Evolutionary conservation across 768 basidiomycete species (phyloP), one percentile per base, ranked within the genome.

Genomic region (Tulasnella calospora): DNA sequence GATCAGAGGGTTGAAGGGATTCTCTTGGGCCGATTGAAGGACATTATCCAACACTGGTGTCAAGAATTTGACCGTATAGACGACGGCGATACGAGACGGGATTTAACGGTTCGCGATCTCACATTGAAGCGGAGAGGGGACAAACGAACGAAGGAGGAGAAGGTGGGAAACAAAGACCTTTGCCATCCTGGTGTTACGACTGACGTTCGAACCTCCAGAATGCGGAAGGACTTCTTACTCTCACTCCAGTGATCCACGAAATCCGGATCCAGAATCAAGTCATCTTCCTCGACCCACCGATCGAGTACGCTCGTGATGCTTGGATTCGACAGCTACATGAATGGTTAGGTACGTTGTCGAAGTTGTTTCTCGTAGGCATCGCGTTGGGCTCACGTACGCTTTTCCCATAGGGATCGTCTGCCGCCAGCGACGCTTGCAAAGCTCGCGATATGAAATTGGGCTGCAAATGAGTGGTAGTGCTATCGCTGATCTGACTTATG

Each of bases 221-320:
- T 83, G 81, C 91, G 82, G 94, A 95, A 82, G 89, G 89, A 19
- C 88, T 89, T 79, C 90, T 96, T 88, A 87, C 88, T 1, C 84
- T 98, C 80, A 92, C 93, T 81, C 94, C 95, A 0, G 92, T 98
- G 78, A 88, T 97, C 9, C 96, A 99, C 84, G 97, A 99, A 84
- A 94, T 99, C 80, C 90, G 96, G 85, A 98, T 99, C 88, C 94
- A 96, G 83, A 98, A 99, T 83, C 98, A 99, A 83, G 95, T 98
- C 80, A 98, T 99, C 84, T 99, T 98, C 86, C 88, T 99, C 74
- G 97, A 99, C 83, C 98, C 98, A 36, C 98, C 98, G 79, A 94
- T 98, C 86, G 97, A 99, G 84, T 90, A 94, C 81, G 95, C 97
- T 0, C 90, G 96, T 57, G 90, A 92, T 73, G 92, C 89, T 12